Base-by-base conservation (phyloP, 2,329 filamentous ascomycete genomes). In the Sporothrix brasiliensis region DNA sequence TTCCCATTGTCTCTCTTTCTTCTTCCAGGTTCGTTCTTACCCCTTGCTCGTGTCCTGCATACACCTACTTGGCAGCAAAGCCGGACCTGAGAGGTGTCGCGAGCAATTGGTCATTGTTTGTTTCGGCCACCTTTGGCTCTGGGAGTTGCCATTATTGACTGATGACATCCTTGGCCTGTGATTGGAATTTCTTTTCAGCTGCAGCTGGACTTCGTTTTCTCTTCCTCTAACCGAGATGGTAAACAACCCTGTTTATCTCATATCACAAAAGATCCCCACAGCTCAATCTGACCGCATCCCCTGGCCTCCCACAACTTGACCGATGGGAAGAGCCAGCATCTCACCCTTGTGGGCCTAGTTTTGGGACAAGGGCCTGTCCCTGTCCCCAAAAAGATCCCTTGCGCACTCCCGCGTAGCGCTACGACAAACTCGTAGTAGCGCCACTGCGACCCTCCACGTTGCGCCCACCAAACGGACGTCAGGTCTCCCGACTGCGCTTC, bases 381-480 rank as follows among this genome's bases (percentile, higher is more conserved):
- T 56, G 27, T 21, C 34, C 56, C n/a, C n/a, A 10, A 3, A 44
- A 24, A 5, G 34, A 24, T 21, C 56, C 60, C 44, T 65, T 47
- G 60, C 39, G 39, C 60, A n/a, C 60, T 65, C 60, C 60, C 41
- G 60, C 44, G 58, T 47, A 24, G n/a, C 58, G 58, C 58, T 63
- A 63, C 41, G 58, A 66, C 47, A n/a, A 44, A 50, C 19, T 16
- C 3, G 56, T 60, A 19, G 56, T 60, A 60, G 56, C 19, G 56
- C 19, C 39, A 19, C 16, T 60, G 16, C 13, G 27, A 10, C 30
- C 30, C 16, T 58, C 27, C 54, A 58, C 54, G 54, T 19, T 13
- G 9, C 5, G 19, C 19, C 56, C n/a, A 5, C 34, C 56, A 60
- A 60, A 10, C n/a, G n/a, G 58, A 47, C 58, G 41, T 44, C 47